These are phyloP conservation scores for Fusarium napiforme DNA, from an alignment of 2,329 filamentous ascomycete species.

Conservation along the genomic window DNA sequence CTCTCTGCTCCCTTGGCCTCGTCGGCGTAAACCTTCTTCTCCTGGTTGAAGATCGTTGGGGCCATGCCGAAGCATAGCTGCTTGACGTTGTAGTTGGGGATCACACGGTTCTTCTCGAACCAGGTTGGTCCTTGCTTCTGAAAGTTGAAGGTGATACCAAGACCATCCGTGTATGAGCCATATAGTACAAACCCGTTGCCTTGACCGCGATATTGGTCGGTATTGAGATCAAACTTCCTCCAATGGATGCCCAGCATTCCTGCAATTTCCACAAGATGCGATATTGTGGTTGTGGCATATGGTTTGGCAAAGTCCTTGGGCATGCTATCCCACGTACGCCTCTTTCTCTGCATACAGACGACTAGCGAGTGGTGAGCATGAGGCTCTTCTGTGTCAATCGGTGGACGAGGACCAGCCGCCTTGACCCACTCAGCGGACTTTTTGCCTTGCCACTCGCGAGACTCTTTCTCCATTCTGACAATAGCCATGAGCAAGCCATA, in stretches of 20 bases:
- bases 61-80: conserved; percentile 54
- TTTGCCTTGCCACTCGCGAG: conserved; percentile 34
- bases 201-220: conserved; percentile 51
- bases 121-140: conserved; percentile 50
- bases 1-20: conserved; percentile 34
- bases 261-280: conserved; percentile 51
- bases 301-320: conserved; percentile 41
- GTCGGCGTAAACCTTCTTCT: conserved; percentile 38
- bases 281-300: conserved; percentile 52
- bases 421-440: conserved; percentile 26
- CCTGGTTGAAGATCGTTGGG: conserved; percentile 51
- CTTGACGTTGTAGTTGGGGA: conserved; percentile 52
- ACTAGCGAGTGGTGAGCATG: conserved; percentile 27
- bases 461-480: conserved; percentile 37
- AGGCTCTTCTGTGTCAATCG: conserved; percentile 1
- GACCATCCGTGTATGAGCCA: conserved; percentile 46
- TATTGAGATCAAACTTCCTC: conserved; percentile 53
- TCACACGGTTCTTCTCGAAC: conserved; percentile 51
- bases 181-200: conserved; percentile 51
- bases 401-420: conserved; percentile 16
- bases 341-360: conserved; percentile 39
- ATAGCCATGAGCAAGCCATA: conserved; percentile 34
- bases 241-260: conserved; percentile 54
- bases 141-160: conserved; percentile 55
- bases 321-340: conserved; percentile 39